Evolutionary conservation across 345 rosid species (phyloP), one percentile per base, ranked within the genome.

Genomic region (Euphorbia lathyris): DNA sequence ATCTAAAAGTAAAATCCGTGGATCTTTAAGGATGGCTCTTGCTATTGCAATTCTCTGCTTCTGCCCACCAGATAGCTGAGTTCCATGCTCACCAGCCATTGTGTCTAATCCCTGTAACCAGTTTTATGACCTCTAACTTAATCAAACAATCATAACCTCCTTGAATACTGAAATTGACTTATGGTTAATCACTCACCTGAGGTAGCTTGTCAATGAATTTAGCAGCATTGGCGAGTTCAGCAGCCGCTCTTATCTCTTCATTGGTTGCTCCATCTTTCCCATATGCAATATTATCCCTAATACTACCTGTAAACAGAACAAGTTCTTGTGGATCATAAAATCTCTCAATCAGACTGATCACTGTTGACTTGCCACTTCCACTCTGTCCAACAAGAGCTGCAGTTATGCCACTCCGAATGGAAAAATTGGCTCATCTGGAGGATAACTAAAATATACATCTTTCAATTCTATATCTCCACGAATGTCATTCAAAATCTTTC

Each of bases 311-410:
- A 76, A 89, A 91, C 83, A 91, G 66, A 52, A 89, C 85, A 6
- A 96, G 97, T 63, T 91, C 64, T n/a, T 72, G 86, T 0, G 93
- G 97, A 75, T 91, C 97, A 51, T 89, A 91, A 63, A 89, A 91
- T 74, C 97, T 85, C 81, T 91, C 93, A 96, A n/a, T n/a, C n/a
- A n/a, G n/a, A n/a, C n/a, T n/a, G n/a, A n/a, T n/a, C n/a, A n/a
- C n/a, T n/a, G n/a, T 91, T n/a, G 97, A 91, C 76, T 89, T 91
- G 32, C 96, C 96, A 58, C 97, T 91, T 65, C 97, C 97, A 30
- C 96, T 91, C 66, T 91, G 91, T 47, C 97, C 97, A 51, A 91
- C 97, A 68, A 91, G 66, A 16, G 97, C 97, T 16, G 86, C 82
- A 23, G 91, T 89, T 25, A 88, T 74, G 17, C 97, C 96, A 20